Conservation (phyloP, 306 rosid species). For the Trifolium pratense region DNA sequence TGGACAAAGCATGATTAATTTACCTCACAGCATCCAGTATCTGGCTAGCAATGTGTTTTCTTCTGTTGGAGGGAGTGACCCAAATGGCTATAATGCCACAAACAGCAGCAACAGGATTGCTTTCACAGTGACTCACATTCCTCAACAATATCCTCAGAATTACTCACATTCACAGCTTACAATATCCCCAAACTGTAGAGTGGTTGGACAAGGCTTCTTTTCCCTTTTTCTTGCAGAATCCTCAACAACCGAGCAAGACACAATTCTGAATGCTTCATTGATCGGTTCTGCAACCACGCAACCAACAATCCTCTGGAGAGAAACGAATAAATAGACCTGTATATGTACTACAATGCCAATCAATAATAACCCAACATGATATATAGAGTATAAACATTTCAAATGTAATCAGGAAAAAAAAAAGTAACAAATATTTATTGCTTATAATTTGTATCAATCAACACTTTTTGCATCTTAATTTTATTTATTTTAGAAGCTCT, state of each 20-base stretch:
- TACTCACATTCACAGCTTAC: slow-evolving; percentile 40
- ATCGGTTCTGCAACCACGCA: slow-evolving; percentile 77
- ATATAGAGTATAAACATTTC: too few species aligned
- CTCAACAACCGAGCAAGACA: slow-evolving; percentile 50
- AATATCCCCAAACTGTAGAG: slow-evolving; percentile 70
- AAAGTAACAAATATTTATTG: background rate
- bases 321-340: slow-evolving; percentile 76
- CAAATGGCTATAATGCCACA: slow-evolving; percentile 89
- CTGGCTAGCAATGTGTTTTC: slow-evolving; percentile 71
- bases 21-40: slow-evolving; percentile 82
- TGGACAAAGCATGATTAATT: slow-evolving; percentile 22
- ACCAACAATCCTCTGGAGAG: slow-evolving; percentile 60
- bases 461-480: background rate
- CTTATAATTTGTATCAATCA: background rate
- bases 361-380: too few species aligned
- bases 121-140: slow-evolving; percentile 66
- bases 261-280: slow-evolving; percentile 65
- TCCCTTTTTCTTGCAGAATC: slow-evolving; percentile 38
- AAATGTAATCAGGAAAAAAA: too few species aligned
- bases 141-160: slow-evolving; percentile 48
- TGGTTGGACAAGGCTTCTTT: slow-evolving; percentile 38
- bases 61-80: slow-evolving; percentile 82
- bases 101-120: slow-evolving; percentile 58
- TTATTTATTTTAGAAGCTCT: background rate
- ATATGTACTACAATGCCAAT: too few species aligned